Conservation (phyloP, 345 rosid species). For the Salix suchowensis region DNA sequence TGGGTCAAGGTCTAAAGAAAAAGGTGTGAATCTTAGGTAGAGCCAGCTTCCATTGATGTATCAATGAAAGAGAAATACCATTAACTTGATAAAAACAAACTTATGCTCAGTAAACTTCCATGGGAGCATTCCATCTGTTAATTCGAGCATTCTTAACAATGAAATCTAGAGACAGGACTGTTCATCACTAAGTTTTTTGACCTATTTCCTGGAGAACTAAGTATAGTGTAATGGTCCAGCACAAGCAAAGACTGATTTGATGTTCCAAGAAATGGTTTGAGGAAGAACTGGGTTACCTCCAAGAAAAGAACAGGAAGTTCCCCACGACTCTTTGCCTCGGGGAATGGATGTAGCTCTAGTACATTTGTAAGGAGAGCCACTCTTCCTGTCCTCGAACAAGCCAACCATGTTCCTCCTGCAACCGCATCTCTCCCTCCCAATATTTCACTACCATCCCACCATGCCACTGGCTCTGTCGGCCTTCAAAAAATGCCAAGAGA, state of each 20-base stretch:
- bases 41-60: neutral
- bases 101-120: neutral
- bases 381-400: constrained; percentile 53
- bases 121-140: neutral
- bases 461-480: constrained; percentile 52
- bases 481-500: constrained; percentile 11
- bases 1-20: neutral
- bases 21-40: neutral
- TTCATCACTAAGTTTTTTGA: too few species aligned
- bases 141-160: neutral
- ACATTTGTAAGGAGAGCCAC: constrained; percentile 65
- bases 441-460: constrained; percentile 56
- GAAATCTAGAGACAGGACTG: neutral
- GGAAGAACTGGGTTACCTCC: constrained; percentile 27
- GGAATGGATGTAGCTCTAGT: constrained; percentile 51
- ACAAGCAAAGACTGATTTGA: too few species aligned
- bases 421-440: constrained; percentile 56
- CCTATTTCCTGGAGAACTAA: neutral
- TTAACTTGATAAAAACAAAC: neutral
- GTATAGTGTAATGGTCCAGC: too few species aligned
- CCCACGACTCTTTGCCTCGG: constrained; percentile 54
- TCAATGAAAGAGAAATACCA: too few species aligned
- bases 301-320: constrained; percentile 64
- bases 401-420: constrained; percentile 74
- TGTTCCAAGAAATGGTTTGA: neutral